Evolutionary conservation across 2,329 filamentous ascomycete species (phyloP), one percentile per base, ranked within the genome.

Genomic region (Fonsecaea multimorphosa): DNA sequence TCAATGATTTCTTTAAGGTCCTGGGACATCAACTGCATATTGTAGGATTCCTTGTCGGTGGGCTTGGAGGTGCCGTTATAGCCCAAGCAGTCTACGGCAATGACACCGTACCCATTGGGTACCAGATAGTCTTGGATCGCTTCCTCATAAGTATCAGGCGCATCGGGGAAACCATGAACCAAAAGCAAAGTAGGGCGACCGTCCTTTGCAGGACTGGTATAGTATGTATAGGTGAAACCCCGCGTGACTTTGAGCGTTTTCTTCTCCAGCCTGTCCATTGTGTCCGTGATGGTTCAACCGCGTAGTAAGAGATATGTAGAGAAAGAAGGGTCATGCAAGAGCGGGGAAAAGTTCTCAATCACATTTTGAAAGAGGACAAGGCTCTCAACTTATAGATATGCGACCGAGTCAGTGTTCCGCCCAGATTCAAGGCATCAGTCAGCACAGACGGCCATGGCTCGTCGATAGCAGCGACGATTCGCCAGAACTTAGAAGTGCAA

Each of bases 101-200:
- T 70, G 60, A 80, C 74, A 31, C 79, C 77, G 71, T 82, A 76
- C 56, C 77, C 75, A 5, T 76, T 73, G 5, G 77, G 68, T 19
- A 79, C 74, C 7, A 84, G 74, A 34, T 78, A 70, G 40, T 75
- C 75, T 24, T 80, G 74, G 24, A 83, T 71, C 34, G 76, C 75
- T 7, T 76, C 71, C 36, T 58, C 57, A 81, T 81, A 85, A 19
- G 83, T 74, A 1, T 74, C 73, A 0, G 82, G 79, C 34, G 76
- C 73, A 67, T 84, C 82, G 3, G 84, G 83, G 70, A 80, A 85
- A 65, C 84, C 83, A 72, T 85, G 84, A 12, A 80, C 71, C 24
- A 83, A 74, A 4, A 82, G 63, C 32, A 81, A 71, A 2, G 78
- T 76, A 1, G 75, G 73, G 12, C 36, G 52, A 65, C 71, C 53